Evolutionary conservation across 1,139 yeast genomes (phyloP).

Genomic region (Saccharomyces pastorianus): DNA sequence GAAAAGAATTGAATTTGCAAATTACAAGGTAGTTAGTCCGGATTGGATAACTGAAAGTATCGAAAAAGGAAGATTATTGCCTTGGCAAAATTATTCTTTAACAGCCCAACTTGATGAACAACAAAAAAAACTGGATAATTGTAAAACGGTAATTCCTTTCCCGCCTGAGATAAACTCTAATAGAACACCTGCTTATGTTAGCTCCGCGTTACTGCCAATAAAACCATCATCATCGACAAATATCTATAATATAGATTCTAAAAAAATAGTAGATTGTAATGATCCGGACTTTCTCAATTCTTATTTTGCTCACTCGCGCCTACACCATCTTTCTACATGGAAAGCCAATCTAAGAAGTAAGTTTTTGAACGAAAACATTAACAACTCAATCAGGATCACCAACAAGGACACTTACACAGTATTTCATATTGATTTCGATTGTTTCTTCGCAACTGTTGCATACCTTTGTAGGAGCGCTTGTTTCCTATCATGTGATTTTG

Average conservation of each 20-base stretch:
- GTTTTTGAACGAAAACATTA: conserved; percentile 32
- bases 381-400: conserved; percentile 1
- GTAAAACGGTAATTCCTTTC: background rate
- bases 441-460: conserved; percentile 87
- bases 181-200: conserved; percentile 3
- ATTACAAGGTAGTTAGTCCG: conserved; percentile 72
- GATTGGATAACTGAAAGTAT: conserved; percentile 73
- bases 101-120: conserved; percentile 43
- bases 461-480: conserved; percentile 42
- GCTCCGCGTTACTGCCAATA: background rate
- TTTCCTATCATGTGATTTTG: conserved; percentile 37
- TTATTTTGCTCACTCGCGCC: conserved; percentile 72
- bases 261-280: conserved; percentile 43
- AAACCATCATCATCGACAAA: background rate
- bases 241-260: background rate
- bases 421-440: conserved; percentile 85
- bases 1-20: conserved; percentile 54
- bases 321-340: conserved; percentile 86
- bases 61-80: conserved; percentile 38
- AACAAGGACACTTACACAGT: conserved; percentile 33
- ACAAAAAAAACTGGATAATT: conserved; percentile 31
- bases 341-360: conserved; percentile 63
- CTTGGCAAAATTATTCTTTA: conserved; percentile 65
- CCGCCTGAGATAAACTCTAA: background rate
- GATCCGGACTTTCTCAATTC: conserved; percentile 66